phyloP scores from a whole-genome alignment of 2,329 filamentous ascomycete species.

The Paraconiothyrium sp. region DNA sequence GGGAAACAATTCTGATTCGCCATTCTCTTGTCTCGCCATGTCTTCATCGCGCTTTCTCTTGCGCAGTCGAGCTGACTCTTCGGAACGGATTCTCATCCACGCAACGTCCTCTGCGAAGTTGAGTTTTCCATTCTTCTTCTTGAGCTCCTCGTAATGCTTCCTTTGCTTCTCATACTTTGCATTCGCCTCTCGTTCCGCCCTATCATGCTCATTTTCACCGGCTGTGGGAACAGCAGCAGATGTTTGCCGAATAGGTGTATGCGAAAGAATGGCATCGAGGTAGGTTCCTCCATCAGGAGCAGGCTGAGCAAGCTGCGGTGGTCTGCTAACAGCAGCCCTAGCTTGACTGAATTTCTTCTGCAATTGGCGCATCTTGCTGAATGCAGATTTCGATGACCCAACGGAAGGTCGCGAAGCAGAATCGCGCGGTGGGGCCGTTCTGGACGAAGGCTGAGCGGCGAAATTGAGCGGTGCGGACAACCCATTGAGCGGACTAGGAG shows the following conservation, averaged over 20 bases:
- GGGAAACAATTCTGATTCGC: constrained; percentile 25
- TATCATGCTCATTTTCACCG: not conserved
- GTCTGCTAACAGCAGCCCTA: constrained; percentile 11
- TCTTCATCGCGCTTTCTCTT: constrained; percentile 28
- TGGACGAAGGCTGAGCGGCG: not conserved
- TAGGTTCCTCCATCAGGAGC: constrained; percentile 24
- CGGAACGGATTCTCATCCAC: constrained; percentile 37
- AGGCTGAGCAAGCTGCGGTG: not conserved
- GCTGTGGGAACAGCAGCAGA: not conserved
- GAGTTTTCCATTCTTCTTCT: constrained; percentile 28
- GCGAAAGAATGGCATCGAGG: constrained; percentile 23
- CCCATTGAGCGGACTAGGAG: not conserved
- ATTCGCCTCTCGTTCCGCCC: constrained; percentile 9
- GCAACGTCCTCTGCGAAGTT: constrained; percentile 38
- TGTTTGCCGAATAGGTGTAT: not conserved
- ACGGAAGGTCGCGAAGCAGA: constrained; percentile 13
- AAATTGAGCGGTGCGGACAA: not conserved
- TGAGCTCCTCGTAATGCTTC: constrained; percentile 32
- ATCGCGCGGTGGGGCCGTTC: not conserved
- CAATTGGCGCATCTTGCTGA: constrained; percentile 22
- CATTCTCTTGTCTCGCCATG: constrained; percentile 21
- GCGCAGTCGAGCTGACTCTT: constrained; percentile 27
- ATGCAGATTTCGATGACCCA: constrained; percentile 3
- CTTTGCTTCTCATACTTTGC: constrained; percentile 33
- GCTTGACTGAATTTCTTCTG: constrained; percentile 23